Percentiles rank a stretch among this genome's conserved stretches.
Evolutionary conservation across 495 filamentous ascomycete genomes (phyloP).

Genomic region (Penicillium turbatum): DNA sequence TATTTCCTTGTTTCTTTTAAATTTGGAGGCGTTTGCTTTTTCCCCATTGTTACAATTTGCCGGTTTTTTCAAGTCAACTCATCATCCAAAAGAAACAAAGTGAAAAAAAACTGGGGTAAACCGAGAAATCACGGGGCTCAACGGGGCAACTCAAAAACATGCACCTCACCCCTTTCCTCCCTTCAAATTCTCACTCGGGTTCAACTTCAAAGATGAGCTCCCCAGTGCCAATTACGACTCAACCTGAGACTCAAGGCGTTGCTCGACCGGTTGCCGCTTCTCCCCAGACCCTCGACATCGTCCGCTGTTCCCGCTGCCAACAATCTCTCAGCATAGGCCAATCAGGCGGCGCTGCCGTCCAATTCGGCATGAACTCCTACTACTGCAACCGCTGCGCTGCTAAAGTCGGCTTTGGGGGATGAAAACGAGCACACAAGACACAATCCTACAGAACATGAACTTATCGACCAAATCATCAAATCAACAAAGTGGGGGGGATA

Average conservation of each 20-base stretch:
- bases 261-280: conserved; percentile 10
- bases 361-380: conserved; percentile 73
- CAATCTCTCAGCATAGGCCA: conserved; percentile 42
- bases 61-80: neutral
- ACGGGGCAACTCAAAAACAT: conserved; percentile 2
- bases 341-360: conserved; percentile 54
- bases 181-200: neutral
- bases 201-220: conserved; percentile 34
- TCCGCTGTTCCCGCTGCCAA: conserved; percentile 49
- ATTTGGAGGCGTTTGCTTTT: neutral
- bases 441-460: neutral
- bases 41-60: too few species aligned
- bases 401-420: conserved; percentile 64
- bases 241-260: neutral
- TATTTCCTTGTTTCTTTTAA: neutral
- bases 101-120: neutral
- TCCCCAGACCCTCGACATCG: conserved; percentile 34
- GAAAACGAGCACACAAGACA: conserved; percentile 28
- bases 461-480: neutral
- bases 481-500: neutral
- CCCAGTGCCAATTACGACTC: conserved; percentile 34
- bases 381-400: conserved; percentile 72
- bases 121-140: conserved; percentile 1
- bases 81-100: neutral
- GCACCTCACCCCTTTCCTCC: neutral